Evolutionary conservation across 2,329 filamentous ascomycete genomes (phyloP).

Genomic region (Calonectria fujianensis): DNA sequence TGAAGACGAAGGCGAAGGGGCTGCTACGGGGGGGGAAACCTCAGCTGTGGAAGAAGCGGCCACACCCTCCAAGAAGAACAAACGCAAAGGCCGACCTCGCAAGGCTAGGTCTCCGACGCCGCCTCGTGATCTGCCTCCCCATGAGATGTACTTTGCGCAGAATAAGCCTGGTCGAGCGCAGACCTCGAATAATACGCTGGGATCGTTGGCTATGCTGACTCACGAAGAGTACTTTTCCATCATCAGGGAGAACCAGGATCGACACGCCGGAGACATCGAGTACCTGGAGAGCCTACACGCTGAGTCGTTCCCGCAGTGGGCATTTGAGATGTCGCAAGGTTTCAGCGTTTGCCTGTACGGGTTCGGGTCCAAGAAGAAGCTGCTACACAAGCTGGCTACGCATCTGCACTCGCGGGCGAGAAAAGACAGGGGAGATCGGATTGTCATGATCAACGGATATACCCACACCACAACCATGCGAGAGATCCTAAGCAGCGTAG

Average conservation of each 20-base stretch:
- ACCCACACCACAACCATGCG: slow-evolving; percentile 78
- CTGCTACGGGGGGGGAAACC: slow-evolving; percentile 40
- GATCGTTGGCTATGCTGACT: slow-evolving; percentile 84
- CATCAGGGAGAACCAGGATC: slow-evolving; percentile 78
- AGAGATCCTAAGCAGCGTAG: slow-evolving; percentile 82
- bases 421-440: slow-evolving; percentile 64
- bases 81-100: slow-evolving; percentile 53
- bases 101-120: slow-evolving; percentile 81
- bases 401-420: slow-evolving; percentile 71
- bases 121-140: slow-evolving; percentile 86
- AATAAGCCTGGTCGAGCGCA: slow-evolving; percentile 88
- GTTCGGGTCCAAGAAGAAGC: slow-evolving; percentile 88
- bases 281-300: slow-evolving; percentile 85
- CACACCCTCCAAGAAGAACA: slow-evolving; percentile 66
- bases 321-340: slow-evolving; percentile 89
- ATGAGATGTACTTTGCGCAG: slow-evolving; percentile 95
- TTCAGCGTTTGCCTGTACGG: slow-evolving; percentile 96
- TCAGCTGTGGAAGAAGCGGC: slow-evolving; percentile 60
- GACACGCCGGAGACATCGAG: slow-evolving; percentile 81
- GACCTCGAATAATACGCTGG: slow-evolving; percentile 90
- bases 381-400: slow-evolving; percentile 85
- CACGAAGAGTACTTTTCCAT: slow-evolving; percentile 92
- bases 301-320: slow-evolving; percentile 92
- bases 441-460: slow-evolving; percentile 93
- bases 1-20: slow-evolving; percentile 57